phyloP scores from a whole-genome alignment of 306 rosid species.

The Citrullus colocynthis region DNA sequence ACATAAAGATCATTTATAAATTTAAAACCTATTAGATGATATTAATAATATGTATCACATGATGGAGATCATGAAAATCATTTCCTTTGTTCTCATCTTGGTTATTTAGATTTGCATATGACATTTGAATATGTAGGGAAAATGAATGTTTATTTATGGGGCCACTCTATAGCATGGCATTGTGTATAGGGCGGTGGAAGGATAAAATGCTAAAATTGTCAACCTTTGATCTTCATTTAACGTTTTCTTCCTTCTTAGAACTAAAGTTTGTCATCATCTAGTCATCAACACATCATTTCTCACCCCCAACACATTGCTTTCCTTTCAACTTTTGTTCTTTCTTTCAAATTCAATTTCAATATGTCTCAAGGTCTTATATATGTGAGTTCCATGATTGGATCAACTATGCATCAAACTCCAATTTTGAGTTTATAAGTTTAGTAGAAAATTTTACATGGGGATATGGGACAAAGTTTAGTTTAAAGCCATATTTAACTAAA shows the following conservation, averaged over 20 bases:
- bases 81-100: not conserved
- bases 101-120: not conserved
- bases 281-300: not conserved
- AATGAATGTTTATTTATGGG: not conserved
- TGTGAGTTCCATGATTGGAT: not conserved
- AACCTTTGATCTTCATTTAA: not conserved
- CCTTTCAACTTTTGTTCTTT: not conserved
- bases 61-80: not conserved
- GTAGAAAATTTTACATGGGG: too few species aligned
- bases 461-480: too few species aligned
- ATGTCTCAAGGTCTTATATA: not conserved
- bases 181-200: not conserved
- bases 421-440: too few species aligned
- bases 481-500: too few species aligned
- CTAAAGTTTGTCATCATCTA: not conserved
- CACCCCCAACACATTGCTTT: not conserved
- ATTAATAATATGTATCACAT: not conserved
- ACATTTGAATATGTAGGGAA: not conserved
- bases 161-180: not conserved
- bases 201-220: not conserved
- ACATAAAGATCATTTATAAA: not conserved
- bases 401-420: not conserved
- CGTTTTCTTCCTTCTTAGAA: not conserved
- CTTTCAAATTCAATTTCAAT: not conserved
- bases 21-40: not conserved